These are phyloP conservation scores for Paspalum notatum DNA, from an alignment of 176 grass and related monocot genomes.

Conservation along the genomic window DNA sequence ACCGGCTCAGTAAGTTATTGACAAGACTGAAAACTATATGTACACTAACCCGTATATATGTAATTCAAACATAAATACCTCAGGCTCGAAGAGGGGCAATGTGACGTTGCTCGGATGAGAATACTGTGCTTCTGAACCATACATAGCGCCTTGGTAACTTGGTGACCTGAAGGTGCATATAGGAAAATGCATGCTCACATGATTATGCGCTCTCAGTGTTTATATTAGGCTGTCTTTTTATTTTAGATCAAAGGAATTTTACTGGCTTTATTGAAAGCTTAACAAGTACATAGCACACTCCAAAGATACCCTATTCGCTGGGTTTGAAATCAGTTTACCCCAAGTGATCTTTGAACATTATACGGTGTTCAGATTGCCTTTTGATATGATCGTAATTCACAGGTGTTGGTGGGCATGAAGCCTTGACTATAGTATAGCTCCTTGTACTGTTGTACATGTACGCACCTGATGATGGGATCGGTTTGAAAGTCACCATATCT, in stretches of 20 bases:
- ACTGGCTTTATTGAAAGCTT: too few relatives aligned
- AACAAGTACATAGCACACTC: too few relatives aligned
- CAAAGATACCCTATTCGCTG: too few relatives aligned
- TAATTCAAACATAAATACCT: neutral
- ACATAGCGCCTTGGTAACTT: slow-evolving; percentile 30
- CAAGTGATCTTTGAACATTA: too few relatives aligned
- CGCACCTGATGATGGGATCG: slow-evolving; percentile 39
- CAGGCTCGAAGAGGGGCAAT: slow-evolving; percentile 46
- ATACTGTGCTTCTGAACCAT: slow-evolving; percentile 35
- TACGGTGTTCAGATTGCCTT: too few relatives aligned
- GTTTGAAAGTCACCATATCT: slow-evolving; percentile 48
- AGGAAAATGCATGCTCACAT: neutral
- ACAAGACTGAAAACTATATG: neutral
- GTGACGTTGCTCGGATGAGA: slow-evolving; percentile 33
- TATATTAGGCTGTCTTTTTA: too few relatives aligned
- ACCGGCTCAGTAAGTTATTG: neutral
- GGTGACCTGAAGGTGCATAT: slow-evolving; percentile 33
- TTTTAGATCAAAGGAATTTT: too few relatives aligned
- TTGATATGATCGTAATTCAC: too few relatives aligned
- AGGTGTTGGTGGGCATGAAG: neutral
- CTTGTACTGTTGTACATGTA: neutral
- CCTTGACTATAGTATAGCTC: neutral
- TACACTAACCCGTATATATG: too few relatives aligned
- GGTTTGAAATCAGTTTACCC: too few relatives aligned
- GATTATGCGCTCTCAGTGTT: neutral